Conservation (phyloP, 2,329 filamentous ascomycete species). For the Alternaria viburni region DNA sequence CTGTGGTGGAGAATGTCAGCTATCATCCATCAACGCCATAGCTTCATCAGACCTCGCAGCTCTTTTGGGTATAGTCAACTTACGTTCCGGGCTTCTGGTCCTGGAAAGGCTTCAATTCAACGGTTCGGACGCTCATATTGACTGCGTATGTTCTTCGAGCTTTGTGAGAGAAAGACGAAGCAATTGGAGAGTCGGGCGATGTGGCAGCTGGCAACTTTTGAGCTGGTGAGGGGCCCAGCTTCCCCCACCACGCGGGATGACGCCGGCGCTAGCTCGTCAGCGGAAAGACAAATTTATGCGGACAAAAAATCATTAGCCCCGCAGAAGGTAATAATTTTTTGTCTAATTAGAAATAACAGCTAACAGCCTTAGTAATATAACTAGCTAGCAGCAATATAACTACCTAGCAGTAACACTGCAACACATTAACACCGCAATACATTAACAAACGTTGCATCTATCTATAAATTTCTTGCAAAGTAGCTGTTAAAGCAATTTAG, state of each 20-base stretch:
- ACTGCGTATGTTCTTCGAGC: conserved; percentile 25
- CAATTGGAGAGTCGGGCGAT: conserved; percentile 19
- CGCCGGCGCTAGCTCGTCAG: conserved; percentile 30
- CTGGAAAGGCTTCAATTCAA: conserved; percentile 82
- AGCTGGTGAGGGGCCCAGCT: conserved; percentile 37
- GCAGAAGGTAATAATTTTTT: too few species aligned
- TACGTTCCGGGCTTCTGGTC: conserved; percentile 99
- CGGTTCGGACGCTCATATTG: conserved; percentile 73
- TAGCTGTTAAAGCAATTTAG: too few species aligned
- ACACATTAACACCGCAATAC: too few species aligned
- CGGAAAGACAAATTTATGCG: too few species aligned
- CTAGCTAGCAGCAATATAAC: too few species aligned
- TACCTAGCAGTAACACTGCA: too few species aligned
- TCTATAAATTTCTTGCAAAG: too few species aligned
- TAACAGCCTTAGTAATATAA: too few species aligned
- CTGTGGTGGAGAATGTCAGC: conserved; percentile 57
- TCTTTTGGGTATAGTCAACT: conserved; percentile 53
- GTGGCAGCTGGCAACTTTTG: conserved; percentile 36
- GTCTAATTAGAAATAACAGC: too few species aligned
- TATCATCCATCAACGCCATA: conserved; percentile 16
- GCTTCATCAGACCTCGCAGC: conserved; percentile 5
- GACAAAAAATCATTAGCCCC: too few species aligned
- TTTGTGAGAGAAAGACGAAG: conserved; percentile 25
- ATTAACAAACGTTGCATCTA: too few species aligned
- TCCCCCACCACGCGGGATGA: conserved; percentile 37